phyloP scores from a whole-genome alignment of 225 moss, liverwort and hornwort species.

The Ulota crispa region DNA sequence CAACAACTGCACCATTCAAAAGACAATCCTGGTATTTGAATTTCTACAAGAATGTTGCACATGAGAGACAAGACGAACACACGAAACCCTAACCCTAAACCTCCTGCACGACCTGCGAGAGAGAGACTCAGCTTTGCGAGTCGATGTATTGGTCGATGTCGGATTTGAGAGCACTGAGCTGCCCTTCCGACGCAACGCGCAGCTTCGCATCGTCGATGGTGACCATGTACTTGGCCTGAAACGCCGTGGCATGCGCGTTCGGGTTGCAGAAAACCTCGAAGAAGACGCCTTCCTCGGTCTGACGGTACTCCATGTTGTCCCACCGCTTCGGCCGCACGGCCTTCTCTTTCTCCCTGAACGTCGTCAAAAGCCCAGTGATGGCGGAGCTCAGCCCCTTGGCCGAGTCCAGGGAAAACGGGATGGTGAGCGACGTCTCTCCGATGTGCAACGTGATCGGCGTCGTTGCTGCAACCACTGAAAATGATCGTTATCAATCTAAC shows the following conservation, averaged over 20 bases:
- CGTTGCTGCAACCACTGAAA: constrained; percentile 48
- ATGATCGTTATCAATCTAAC: neutral
- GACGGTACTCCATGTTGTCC: constrained; percentile 78
- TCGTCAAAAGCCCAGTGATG: constrained; percentile 65
- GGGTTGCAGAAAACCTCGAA: constrained; percentile 96
- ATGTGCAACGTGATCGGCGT: constrained; percentile 82
- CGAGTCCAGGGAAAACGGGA: constrained; percentile 78
- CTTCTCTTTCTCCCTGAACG: constrained; percentile 87
- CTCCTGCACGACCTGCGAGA: neutral
- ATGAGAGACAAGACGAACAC: neutral
- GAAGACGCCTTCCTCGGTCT: constrained; percentile 73
- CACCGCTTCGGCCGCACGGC: constrained; percentile 74
- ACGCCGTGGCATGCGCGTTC: constrained; percentile 94
- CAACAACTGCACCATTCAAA: neutral
- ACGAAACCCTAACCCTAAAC: constrained; percentile 8
- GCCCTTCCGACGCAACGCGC: constrained; percentile 80
- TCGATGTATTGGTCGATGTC: constrained; percentile 85
- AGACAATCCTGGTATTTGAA: neutral
- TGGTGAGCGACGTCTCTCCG: constrained; percentile 84
- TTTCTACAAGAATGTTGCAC: neutral
- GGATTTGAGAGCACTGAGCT: constrained; percentile 83
- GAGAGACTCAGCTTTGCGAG: constrained; percentile 20
- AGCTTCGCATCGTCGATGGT: constrained; percentile 81
- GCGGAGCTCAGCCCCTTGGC: constrained; percentile 79
- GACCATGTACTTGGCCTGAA: constrained; percentile 93